Evolutionary conservation across 495 filamentous ascomycete species (phyloP), one percentile per base, ranked within the genome.

Genomic region (Tuber calosporum): DNA sequence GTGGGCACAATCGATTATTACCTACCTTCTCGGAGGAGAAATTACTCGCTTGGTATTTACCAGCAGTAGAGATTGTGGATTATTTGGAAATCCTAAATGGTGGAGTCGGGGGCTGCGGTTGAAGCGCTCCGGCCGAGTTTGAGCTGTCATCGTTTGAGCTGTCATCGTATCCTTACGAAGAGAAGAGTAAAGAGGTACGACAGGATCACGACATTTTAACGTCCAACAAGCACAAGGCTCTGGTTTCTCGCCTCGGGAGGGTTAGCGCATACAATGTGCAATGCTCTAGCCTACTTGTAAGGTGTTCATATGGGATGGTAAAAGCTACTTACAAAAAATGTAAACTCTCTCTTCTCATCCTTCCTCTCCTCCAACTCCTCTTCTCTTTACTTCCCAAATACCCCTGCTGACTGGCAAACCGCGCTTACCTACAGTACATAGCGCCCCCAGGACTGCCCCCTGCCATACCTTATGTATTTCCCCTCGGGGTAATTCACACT

Each of bases 311-410:
- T 39, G 48, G 30, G 40, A 19, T 34, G 9, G 39, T 67, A 72
- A 40, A 67, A 13, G 66, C 17, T 43, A 69, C 74, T 76, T 41
- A 66, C 40, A 53, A 53, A 69, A 45, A 38, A 62, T 66, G 48
- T 73, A 43, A 67, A 41, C 42, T 13, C 42, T 72, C 45, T 77
- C 73, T 58, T 69, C 69, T 69, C 69, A 41, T 66, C 67, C 39
- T 53, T 40, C 39, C 72, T 75, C 48, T 43, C 36, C 70, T 69
- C 58, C 70, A 69, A 41, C 68, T 75, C 62, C 66, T 66, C n/a
- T 68, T 76, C 75, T 78, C 70, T n/a, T n/a, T n/a, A n/a, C n/a
- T 70, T 68, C 67, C 76, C 70, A 78, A 78, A 43, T 37, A 70
- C 69, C 72, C 67, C 69, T 69, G 72, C 66, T 68, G 62, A 41